Conservation (phyloP, 2,329 filamentous ascomycete species). For the Colletotrichum chlorophyti region DNA sequence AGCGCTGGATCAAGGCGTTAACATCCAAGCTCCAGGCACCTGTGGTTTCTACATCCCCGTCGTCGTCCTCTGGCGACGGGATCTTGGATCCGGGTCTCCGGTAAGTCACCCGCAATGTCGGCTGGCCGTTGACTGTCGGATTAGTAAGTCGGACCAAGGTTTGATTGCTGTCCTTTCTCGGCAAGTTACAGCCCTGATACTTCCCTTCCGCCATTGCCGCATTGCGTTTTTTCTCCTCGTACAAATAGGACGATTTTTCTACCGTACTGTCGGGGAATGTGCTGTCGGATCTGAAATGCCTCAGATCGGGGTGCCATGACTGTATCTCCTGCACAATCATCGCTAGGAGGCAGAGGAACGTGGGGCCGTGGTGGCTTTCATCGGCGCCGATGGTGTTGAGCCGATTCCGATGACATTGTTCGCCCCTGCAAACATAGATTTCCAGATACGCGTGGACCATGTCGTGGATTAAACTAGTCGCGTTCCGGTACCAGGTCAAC, state of each 20-base stretch:
- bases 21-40: background rate
- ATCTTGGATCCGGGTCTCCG: background rate
- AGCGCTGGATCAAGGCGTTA: background rate
- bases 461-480: constrained; percentile 20
- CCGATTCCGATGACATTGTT: background rate
- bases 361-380: constrained; percentile 4
- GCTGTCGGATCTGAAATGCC: background rate
- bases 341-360: background rate
- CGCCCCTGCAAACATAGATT: background rate
- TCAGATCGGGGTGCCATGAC: background rate
- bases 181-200: background rate
- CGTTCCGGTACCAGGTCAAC: no score
- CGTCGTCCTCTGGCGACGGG: background rate
- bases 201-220: no score
- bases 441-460: constrained; percentile 20
- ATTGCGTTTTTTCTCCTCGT: no score
- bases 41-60: background rate
- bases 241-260: no score
- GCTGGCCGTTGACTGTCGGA: background rate
- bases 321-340: background rate
- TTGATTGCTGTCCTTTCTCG: background rate
- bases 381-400: constrained; percentile 6
- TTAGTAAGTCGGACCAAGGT: background rate
- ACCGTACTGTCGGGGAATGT: no score
- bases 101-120: background rate